A percentile compares a stretch with the other conserved stretches of the same genome.
These are phyloP conservation scores for Leishmania tarentolae DNA, from an alignment of 208 protist species.

Conservation along the genomic window DNA sequence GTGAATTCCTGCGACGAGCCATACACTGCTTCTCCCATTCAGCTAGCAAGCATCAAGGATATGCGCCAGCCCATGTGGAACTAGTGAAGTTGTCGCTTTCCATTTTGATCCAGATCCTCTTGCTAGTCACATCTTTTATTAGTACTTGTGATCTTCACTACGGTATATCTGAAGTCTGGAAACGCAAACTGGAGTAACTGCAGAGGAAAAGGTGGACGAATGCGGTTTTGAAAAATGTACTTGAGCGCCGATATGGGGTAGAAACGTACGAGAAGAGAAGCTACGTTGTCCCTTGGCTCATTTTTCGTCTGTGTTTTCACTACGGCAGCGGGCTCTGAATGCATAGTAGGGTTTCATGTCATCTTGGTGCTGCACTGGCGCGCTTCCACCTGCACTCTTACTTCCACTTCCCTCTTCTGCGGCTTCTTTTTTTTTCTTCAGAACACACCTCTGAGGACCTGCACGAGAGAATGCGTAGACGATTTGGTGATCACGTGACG, in stretches of 20 bases:
- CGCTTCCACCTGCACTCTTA: neutral
- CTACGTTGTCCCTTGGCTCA: too few species aligned
- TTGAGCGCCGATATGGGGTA: neutral
- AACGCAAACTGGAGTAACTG: neutral
- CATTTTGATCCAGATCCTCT: neutral
- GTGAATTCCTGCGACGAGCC: neutral
- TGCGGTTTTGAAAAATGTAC: neutral
- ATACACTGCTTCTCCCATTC: neutral
- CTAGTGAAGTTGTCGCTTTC: neutral
- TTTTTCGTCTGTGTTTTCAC: neutral
- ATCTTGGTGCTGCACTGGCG: neutral
- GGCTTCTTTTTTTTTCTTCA: neutral
- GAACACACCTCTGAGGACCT: neutral
- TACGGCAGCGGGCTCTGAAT: neutral
- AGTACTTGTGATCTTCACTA: neutral
- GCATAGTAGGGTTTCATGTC: neutral
- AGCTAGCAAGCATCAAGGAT: neutral
- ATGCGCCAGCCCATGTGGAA: neutral
- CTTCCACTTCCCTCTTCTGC: neutral
- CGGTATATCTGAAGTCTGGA: conserved; percentile 5
- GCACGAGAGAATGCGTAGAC: conserved; percentile 14
- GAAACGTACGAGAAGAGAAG: neutral
- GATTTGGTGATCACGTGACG: neutral
- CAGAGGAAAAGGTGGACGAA: conserved; percentile 5
- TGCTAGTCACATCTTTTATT: conserved; percentile 22